phyloP scores from a whole-genome alignment of 345 rosid species.

The Aquilaria malaccensis region DNA sequence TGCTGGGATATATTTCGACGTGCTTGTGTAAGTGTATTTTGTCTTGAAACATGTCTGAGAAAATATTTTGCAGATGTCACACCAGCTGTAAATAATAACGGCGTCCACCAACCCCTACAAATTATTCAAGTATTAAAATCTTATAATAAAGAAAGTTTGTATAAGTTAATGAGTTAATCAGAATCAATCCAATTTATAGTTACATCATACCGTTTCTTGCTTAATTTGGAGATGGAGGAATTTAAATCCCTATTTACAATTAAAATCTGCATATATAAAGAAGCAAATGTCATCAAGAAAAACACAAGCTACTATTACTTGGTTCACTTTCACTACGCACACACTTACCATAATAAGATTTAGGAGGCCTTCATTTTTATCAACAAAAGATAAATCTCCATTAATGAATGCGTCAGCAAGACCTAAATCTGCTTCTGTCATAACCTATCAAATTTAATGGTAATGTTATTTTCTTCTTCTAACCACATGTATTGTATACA shows the following conservation, averaged over 20 bases:
- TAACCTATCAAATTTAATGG: conserved; percentile 35
- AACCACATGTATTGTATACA: no score
- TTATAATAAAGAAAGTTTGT: no score
- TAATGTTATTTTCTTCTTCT: no score
- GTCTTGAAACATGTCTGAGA: conserved; percentile 63
- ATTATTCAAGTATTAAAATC: background rate
- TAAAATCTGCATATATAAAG: conserved; percentile 9
- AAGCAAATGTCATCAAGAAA: background rate
- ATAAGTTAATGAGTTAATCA: no score
- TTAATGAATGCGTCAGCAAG: conserved; percentile 82
- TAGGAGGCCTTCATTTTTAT: conserved; percentile 70
- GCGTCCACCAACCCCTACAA: conserved; percentile 97
- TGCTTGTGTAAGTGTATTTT: conserved; percentile 84
- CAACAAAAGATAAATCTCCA: conserved; percentile 71
- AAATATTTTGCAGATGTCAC: conserved; percentile 75
- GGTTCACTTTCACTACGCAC: background rate
- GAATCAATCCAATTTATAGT: background rate
- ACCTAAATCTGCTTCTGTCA: conserved; percentile 92
- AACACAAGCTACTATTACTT: background rate
- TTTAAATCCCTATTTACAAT: conserved; percentile 13
- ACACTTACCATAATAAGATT: conserved; percentile 58
- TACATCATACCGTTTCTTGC: conserved; percentile 49
- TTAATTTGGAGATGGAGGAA: conserved; percentile 30
- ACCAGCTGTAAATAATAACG: conserved; percentile 62
- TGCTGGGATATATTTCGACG: conserved; percentile 85